Conservation (phyloP, 2,329 filamentous ascomycete species). For the Anisogramma anomala region DNA sequence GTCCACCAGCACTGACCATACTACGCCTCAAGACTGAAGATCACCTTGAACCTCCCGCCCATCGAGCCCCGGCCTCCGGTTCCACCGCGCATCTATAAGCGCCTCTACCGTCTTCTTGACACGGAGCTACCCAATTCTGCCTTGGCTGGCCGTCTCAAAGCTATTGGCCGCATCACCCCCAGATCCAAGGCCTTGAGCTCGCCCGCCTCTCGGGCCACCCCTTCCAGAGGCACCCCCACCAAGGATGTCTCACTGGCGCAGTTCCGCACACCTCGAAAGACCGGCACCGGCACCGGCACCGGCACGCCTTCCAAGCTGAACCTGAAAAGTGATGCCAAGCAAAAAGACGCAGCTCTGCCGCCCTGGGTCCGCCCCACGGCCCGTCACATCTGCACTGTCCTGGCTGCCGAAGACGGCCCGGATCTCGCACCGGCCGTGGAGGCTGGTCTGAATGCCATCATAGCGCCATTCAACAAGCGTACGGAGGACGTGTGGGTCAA, state of each 20-base stretch:
- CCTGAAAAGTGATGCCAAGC: slow-evolving; percentile 25
- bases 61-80: slow-evolving; percentile 68
- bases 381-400: slow-evolving; percentile 50
- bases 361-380: slow-evolving; percentile 61
- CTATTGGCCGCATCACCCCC: slow-evolving; percentile 23
- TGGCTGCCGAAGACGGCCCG: slow-evolving; percentile 37
- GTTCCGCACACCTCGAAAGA: slow-evolving; percentile 20
- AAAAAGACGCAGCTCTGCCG: slow-evolving; percentile 32
- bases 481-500: slow-evolving; percentile 39
- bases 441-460: slow-evolving; percentile 55
- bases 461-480: slow-evolving; percentile 30
- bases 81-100: slow-evolving; percentile 69
- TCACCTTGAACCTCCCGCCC: slow-evolving; percentile 61
- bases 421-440: slow-evolving; percentile 60
- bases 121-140: slow-evolving; percentile 47
- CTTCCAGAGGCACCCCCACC: slow-evolving; percentile 20
- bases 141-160: slow-evolving; percentile 20
- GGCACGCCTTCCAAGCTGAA: slow-evolving; percentile 27
- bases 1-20: not conserved
- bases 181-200: slow-evolving; percentile 23
- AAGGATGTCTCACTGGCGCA: slow-evolving; percentile 21
- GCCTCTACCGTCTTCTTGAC: slow-evolving; percentile 71
- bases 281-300: too few relatives aligned
- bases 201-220: slow-evolving; percentile 15
- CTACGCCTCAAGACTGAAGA: slow-evolving; percentile 50